phyloP scores from a whole-genome alignment of 1,284 basidiomycete species.

The Papiliotrema terrestris region DNA sequence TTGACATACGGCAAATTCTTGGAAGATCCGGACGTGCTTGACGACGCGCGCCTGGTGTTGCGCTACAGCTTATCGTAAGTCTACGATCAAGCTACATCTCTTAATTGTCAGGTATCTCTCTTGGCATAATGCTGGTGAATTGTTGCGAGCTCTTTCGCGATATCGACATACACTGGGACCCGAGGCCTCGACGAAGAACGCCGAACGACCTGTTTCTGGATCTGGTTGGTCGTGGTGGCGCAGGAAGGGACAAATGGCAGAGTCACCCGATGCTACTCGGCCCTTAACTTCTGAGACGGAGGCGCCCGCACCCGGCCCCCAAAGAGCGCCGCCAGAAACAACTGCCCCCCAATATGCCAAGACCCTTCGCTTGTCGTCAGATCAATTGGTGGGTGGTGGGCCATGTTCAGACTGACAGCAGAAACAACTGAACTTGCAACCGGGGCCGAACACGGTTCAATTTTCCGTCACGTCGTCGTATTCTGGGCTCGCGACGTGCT shows the following conservation, averaged over 20 bases:
- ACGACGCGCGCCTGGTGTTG: slow-evolving; percentile 53
- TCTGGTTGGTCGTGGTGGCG: slow-evolving; percentile 47
- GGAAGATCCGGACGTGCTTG: slow-evolving; percentile 51
- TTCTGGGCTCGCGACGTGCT: slow-evolving; percentile 78
- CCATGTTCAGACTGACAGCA: slow-evolving; percentile 37
- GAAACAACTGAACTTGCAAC: slow-evolving; percentile 81
- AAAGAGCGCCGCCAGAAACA: too few relatives aligned
- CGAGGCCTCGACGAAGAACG: background rate
- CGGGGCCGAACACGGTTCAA: slow-evolving; percentile 87
- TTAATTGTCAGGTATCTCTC: slow-evolving; percentile 49
- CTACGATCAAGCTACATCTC: background rate
- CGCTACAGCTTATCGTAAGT: slow-evolving; percentile 48
- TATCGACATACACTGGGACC: slow-evolving; percentile 49
- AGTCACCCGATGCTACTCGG: background rate
- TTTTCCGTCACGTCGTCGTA: slow-evolving; percentile 84
- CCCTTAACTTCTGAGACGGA: background rate
- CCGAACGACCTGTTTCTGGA: slow-evolving; percentile 25
- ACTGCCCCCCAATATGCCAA: slow-evolving; percentile 67
- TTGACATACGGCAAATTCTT: slow-evolving; percentile 55
- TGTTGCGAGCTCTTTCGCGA: slow-evolving; percentile 52
- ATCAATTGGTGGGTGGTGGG: slow-evolving; percentile 61
- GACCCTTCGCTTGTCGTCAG: slow-evolving; percentile 80
- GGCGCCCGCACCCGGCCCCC: too few relatives aligned
- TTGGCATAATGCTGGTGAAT: slow-evolving; percentile 53
- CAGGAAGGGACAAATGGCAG: slow-evolving; percentile 27